Evolutionary conservation across 2,329 filamentous ascomycete genomes (phyloP).

Genomic region (Phaeomoniella chlamydospora): DNA sequence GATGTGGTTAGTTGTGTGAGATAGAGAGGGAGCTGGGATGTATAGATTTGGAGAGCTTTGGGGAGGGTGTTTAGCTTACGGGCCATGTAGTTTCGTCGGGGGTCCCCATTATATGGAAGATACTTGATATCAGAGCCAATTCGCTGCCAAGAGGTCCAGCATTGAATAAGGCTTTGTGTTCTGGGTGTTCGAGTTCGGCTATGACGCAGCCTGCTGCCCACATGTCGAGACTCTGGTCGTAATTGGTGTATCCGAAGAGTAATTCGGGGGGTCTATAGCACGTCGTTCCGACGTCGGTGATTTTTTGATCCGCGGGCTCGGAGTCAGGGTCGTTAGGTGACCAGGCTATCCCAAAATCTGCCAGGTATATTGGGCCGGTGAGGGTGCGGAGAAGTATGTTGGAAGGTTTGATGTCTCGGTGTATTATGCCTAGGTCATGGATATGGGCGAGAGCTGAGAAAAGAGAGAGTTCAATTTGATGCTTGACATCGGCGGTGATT

Average conservation of each 20-base stretch:
- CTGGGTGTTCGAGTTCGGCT: conserved; percentile 51
- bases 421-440: conserved; percentile 65
- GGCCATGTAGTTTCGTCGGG: conserved; percentile 74
- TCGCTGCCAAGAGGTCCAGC: conserved; percentile 86
- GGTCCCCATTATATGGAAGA: conserved; percentile 83
- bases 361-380: conserved; percentile 59
- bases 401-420: conserved; percentile 87
- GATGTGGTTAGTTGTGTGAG: conserved; percentile 1
- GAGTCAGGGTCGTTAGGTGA: conserved; percentile 40
- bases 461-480: conserved; percentile 25
- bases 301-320: conserved; percentile 56
- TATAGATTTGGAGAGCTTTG: not conserved
- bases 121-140: conserved; percentile 75
- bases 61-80: conserved; percentile 25
- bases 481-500: conserved; percentile 16
- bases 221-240: conserved; percentile 63
- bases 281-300: conserved; percentile 87
- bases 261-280: conserved; percentile 83
- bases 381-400: conserved; percentile 62
- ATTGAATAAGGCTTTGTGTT: conserved; percentile 58
- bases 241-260: conserved; percentile 67
- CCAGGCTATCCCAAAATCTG: conserved; percentile 92
- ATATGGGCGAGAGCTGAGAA: conserved; percentile 58
- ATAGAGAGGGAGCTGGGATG: not conserved
- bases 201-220: conserved; percentile 81